Evolutionary conservation across 306 rosid genomes (phyloP).

Genomic region (Pueraria montana): DNA sequence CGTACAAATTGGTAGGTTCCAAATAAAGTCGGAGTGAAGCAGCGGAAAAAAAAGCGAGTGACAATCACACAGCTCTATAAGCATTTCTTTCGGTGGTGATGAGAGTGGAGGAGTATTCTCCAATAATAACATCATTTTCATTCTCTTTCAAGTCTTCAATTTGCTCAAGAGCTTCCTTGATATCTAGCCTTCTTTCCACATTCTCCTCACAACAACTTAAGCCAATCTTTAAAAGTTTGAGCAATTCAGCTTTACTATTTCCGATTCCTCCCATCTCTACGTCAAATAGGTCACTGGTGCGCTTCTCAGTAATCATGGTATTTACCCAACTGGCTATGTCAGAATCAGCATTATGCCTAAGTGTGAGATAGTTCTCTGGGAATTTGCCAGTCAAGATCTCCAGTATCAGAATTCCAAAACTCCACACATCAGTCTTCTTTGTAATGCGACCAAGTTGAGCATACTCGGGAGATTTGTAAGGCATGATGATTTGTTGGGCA

Average conservation of each 20-base stretch:
- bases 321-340: conserved; percentile 91
- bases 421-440: conserved; percentile 88
- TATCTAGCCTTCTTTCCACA: conserved; percentile 77
- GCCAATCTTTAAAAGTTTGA: conserved; percentile 87
- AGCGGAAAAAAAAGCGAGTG: not conserved
- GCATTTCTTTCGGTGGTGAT: conserved; percentile 50
- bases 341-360: conserved; percentile 52
- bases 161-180: conserved; percentile 66
- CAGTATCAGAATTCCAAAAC: conserved; percentile 81
- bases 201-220: conserved; percentile 94
- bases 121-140: conserved; percentile 36
- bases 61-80: conserved; percentile 56
- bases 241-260: conserved; percentile 67
- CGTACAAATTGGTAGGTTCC: conserved; percentile 37
- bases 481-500: conserved; percentile 78
- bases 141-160: conserved; percentile 68
- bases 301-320: conserved; percentile 74
- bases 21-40: conserved; percentile 21
- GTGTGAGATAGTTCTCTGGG: conserved; percentile 88
- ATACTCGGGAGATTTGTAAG: conserved; percentile 90
- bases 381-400: conserved; percentile 85
- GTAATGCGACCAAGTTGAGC: conserved; percentile 81
- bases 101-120: conserved; percentile 52
- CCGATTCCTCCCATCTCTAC: conserved; percentile 69
- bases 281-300: conserved; percentile 73